A percentile compares a stretch with the other conserved stretches of the same genome.
Conservation (phyloP, 257 asterid species). For the Coffea canephora region DNA sequence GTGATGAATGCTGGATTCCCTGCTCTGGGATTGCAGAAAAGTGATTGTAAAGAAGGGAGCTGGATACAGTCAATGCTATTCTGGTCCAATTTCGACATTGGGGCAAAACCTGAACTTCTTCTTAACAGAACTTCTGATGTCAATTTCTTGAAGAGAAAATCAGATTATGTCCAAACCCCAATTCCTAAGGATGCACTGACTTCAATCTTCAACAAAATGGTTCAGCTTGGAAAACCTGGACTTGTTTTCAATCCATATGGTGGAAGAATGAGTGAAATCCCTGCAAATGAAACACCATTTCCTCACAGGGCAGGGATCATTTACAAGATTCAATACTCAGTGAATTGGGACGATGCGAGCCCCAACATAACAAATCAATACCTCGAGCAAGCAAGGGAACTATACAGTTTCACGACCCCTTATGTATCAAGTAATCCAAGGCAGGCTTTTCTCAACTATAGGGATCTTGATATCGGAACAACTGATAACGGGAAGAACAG, state of each 20-base stretch:
- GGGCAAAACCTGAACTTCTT: not conserved
- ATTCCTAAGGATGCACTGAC: conserved; percentile 23
- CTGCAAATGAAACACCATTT: conserved; percentile 26
- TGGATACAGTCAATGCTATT: conserved; percentile 24
- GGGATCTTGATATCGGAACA: conserved; percentile 24
- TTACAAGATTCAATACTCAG: conserved; percentile 25
- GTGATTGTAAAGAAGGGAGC: conserved; percentile 21
- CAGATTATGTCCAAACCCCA: conserved; percentile 27
- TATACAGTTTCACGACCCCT: conserved; percentile 28
- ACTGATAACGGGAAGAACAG: conserved; percentile 7
- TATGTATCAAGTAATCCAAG: conserved; percentile 27
- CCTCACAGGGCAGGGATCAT: conserved; percentile 37
- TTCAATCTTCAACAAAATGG: conserved; percentile 25
- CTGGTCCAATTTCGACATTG: conserved; percentile 19
- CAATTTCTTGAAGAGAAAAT: conserved; percentile 24
- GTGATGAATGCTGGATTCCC: conserved; percentile 12
- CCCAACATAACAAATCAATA: not conserved
- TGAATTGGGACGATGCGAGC: conserved; percentile 24
- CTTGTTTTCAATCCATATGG: conserved; percentile 33
- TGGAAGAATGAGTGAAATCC: conserved; percentile 34
- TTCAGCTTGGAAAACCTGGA: conserved; percentile 20
- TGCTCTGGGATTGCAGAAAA: conserved; percentile 15
- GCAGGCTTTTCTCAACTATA: conserved; percentile 26
- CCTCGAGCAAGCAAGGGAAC: conserved; percentile 3
- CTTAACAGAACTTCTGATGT: conserved; percentile 2